Percentiles rank a stretch among this genome's conserved stretches.
Evolutionary conservation across 306 rosid genomes (phyloP).

Genomic region (Hippophae tibetana): DNA sequence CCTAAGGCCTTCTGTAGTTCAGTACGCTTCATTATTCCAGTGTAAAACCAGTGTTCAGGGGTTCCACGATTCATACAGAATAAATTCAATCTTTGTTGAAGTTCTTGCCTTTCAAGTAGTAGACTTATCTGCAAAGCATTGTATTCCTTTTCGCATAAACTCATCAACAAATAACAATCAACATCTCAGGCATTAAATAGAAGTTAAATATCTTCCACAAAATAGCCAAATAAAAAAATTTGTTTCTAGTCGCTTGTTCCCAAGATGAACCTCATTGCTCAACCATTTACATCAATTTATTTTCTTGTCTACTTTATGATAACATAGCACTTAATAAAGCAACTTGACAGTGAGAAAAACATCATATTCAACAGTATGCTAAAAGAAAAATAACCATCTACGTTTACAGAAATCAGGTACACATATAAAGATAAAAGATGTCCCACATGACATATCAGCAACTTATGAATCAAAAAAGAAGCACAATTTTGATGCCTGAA

Average conservation of each 20-base stretch:
- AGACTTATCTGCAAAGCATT: conserved; percentile 61
- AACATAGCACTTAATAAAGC: too few relatives aligned
- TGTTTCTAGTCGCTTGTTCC: background rate
- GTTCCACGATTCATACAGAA: conserved; percentile 50
- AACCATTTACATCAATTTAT: background rate
- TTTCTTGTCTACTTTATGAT: too few relatives aligned
- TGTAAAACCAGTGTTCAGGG: conserved; percentile 80
- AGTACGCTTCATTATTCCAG: conserved; percentile 56
- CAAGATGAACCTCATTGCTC: background rate
- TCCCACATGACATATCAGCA: background rate
- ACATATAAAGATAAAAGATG: background rate
- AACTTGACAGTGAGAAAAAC: background rate
- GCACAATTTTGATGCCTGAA: too few relatives aligned
- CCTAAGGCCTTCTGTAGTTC: conserved; percentile 93
- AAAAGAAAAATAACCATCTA: background rate
- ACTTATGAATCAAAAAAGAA: too few relatives aligned
- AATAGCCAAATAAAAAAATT: background rate
- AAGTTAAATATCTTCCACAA: background rate
- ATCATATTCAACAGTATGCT: background rate
- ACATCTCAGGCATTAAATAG: background rate
- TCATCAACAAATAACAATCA: conserved; percentile 9
- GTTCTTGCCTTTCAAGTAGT: conserved; percentile 79
- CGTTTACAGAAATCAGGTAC: background rate
- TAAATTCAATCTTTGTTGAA: conserved; percentile 67
- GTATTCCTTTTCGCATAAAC: conserved; percentile 9